phyloP scores from a whole-genome alignment of 331 rosid species.

The Quercus tomentella region DNA sequence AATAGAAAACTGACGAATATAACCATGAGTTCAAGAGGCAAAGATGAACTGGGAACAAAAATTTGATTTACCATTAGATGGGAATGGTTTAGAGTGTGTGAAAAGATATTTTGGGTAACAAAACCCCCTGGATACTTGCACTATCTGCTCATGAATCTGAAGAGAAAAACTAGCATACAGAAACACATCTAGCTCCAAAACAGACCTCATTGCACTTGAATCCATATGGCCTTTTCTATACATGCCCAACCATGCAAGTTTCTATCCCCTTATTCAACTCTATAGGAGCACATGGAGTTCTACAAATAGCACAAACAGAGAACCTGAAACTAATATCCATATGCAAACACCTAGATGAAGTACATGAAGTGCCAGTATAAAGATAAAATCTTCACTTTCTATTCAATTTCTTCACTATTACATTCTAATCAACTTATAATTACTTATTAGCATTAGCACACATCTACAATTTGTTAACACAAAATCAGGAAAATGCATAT shows the following conservation, averaged over 20 bases:
- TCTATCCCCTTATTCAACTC: background rate
- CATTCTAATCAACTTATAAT: background rate
- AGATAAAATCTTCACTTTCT: background rate
- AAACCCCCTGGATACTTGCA: background rate
- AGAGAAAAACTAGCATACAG: background rate
- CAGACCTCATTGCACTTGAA: background rate
- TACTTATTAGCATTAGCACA: background rate
- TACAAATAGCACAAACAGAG: background rate
- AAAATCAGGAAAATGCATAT: background rate
- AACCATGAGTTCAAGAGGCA: background rate
- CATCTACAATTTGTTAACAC: conserved; percentile 5
- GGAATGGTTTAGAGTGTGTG: no score
- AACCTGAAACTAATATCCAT: background rate
- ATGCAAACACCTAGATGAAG: background rate
- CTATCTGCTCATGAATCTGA: background rate
- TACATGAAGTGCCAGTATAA: background rate
- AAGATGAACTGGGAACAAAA: background rate
- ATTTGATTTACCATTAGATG: background rate
- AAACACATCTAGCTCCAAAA: background rate
- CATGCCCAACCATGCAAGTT: background rate
- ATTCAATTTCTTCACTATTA: background rate
- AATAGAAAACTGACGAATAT: background rate
- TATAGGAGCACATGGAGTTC: background rate
- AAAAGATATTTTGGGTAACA: background rate
- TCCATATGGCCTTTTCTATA: background rate